These are phyloP conservation scores for Pterula multifida DNA, from an alignment of 1,284 basidiomycete genomes.

Conservation along the genomic window DNA sequence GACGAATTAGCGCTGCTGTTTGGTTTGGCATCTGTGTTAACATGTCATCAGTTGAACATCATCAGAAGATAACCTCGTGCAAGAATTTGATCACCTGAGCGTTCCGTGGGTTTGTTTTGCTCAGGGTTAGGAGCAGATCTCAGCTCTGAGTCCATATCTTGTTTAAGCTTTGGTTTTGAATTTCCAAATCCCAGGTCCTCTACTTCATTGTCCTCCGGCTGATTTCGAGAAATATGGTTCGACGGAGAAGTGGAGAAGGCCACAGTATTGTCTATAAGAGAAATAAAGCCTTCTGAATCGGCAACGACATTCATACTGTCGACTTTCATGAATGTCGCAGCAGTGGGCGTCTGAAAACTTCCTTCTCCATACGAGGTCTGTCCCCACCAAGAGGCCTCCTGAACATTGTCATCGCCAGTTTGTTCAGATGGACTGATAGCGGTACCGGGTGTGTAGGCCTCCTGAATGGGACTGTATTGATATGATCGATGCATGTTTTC, in stretches of 20 bases:
- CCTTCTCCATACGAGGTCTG: conserved; percentile 34
- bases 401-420: conserved; percentile 21
- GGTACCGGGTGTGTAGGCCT: conserved; percentile 23
- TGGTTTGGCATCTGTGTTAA: conserved; percentile 19
- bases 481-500: conserved; percentile 16
- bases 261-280: conserved; percentile 66
- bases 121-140: not conserved
- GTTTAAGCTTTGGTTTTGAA: conserved; percentile 25
- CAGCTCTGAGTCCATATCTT: conserved; percentile 14
- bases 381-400: conserved; percentile 53
- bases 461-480: conserved; percentile 20
- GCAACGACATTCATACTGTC: conserved; percentile 25
- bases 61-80: too few species aligned
- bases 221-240: conserved; percentile 14
- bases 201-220: conserved; percentile 52
- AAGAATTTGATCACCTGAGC: conserved; percentile 6
- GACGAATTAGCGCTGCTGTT: conserved; percentile 29
- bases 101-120: conserved; percentile 5
- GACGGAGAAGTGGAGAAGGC: conserved; percentile 29
- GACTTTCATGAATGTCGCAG: conserved; percentile 45
- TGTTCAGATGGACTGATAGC: conserved; percentile 20
- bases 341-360: conserved; percentile 50
- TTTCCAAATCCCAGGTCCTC: conserved; percentile 93
- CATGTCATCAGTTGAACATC: too few species aligned
- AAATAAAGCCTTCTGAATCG: conserved; percentile 62